A percentile compares a stretch with the other conserved stretches of the same genome.
Evolutionary conservation across 208 protist species (phyloP).

Genomic region (Novymonas esmeraldas): DNA sequence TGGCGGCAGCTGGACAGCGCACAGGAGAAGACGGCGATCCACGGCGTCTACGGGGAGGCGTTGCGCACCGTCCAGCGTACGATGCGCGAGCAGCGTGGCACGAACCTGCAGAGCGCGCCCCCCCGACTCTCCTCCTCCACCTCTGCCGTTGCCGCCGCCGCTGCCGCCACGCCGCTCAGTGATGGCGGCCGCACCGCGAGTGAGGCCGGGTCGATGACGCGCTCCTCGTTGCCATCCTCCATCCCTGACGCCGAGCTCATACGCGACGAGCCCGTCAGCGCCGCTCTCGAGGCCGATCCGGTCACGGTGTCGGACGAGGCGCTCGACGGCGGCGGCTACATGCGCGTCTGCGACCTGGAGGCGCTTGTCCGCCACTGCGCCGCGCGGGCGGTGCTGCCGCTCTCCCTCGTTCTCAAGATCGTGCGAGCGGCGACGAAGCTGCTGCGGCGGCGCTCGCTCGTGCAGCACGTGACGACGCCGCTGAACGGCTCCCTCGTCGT

Average conservation of each 20-base stretch:
- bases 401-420: slow-evolving; percentile 44
- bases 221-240: not conserved
- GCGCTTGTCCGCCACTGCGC: slow-evolving; percentile 36
- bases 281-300: slow-evolving; percentile 23
- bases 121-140: too few species aligned
- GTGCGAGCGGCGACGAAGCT: slow-evolving; percentile 56
- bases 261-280: slow-evolving; percentile 11
- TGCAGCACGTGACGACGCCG: slow-evolving; percentile 61
- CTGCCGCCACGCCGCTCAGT: not conserved
- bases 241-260: slow-evolving; percentile 10
- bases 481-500: slow-evolving; percentile 63
- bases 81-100: slow-evolving; percentile 13
- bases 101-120: not conserved
- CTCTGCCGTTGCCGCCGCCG: too few species aligned
- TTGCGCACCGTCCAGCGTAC: slow-evolving; percentile 21
- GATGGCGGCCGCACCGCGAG: not conserved
- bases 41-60: slow-evolving; percentile 9
- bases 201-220: not conserved
- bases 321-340: slow-evolving; percentile 42
- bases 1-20: slow-evolving; percentile 53
- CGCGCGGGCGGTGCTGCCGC: slow-evolving; percentile 41
- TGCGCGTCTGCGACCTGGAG: slow-evolving; percentile 43
- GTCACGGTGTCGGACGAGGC: slow-evolving; percentile 9
- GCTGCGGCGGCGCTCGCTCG: slow-evolving; percentile 42
- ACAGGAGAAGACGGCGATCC: slow-evolving; percentile 30